Conservation (phyloP, 805 yeast genomes). For the Candida ovalis region DNA sequence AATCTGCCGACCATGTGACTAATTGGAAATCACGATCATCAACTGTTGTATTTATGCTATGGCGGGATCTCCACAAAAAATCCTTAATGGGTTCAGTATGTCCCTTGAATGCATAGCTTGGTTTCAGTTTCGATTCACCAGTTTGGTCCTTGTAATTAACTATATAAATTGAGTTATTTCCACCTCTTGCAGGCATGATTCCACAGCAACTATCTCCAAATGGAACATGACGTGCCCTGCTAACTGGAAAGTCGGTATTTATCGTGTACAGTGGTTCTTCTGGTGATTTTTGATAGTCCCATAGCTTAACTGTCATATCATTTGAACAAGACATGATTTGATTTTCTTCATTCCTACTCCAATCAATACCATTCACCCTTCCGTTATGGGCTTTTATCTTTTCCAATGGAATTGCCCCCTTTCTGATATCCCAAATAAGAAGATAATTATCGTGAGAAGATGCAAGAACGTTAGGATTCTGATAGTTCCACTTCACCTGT, state of each 20-base stretch:
- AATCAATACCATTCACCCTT: conserved; percentile 86
- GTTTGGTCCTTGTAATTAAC: conserved; percentile 42
- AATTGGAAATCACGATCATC: conserved; percentile 84
- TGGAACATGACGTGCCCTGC: conserved; percentile 85
- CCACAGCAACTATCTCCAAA: conserved; percentile 82
- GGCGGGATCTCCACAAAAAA: conserved; percentile 78
- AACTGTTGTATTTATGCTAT: conserved; percentile 36
- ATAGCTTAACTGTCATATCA: conserved; percentile 77
- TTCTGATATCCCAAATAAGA: conserved; percentile 84
- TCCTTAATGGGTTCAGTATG: conserved; percentile 85
- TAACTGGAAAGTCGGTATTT: conserved; percentile 76
- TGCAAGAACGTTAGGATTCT: conserved; percentile 73
- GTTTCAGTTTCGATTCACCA: conserved; percentile 40
- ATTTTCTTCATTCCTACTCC: conserved; percentile 55
- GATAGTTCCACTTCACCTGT: conserved; percentile 90
- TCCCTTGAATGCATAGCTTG: conserved; percentile 65
- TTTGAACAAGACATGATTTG: conserved; percentile 79
- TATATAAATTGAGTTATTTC: conserved; percentile 58
- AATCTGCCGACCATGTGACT: conserved; percentile 92
- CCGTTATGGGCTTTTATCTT: conserved; percentile 74
- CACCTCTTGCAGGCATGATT: conserved; percentile 88
- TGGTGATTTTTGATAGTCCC: conserved; percentile 56
- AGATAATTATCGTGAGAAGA: conserved; percentile 81
- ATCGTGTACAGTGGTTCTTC: conserved; percentile 54
- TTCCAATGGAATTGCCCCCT: conserved; percentile 71